A percentile compares a stretch with the other conserved stretches of the same genome.
Evolutionary conservation across 306 rosid species (phyloP).

Genomic region (Medicago lupulina): DNA sequence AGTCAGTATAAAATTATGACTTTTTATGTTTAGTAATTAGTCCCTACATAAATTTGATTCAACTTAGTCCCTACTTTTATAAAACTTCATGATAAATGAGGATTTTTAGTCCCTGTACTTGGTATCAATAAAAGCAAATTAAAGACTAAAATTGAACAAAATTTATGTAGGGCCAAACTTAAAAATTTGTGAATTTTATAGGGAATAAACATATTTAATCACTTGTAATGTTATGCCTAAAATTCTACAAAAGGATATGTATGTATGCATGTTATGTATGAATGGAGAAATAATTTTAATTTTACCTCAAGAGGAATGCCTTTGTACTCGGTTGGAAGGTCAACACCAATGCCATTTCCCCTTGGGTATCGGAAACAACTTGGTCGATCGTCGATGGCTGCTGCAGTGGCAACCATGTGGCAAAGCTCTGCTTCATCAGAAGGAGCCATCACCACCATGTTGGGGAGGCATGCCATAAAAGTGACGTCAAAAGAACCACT

Average conservation of each 20-base stretch:
- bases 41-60: background rate
- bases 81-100: too few species aligned
- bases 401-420: slow-evolving; percentile 97
- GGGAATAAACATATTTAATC: background rate
- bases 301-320: slow-evolving; percentile 75
- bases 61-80: background rate
- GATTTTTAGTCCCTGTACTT: too few species aligned
- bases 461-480: slow-evolving; percentile 97
- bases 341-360: slow-evolving; percentile 88
- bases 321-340: slow-evolving; percentile 76
- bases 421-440: slow-evolving; percentile 93
- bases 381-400: slow-evolving; percentile 87
- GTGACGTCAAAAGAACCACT: slow-evolving; percentile 90
- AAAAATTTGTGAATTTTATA: background rate
- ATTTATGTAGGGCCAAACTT: background rate
- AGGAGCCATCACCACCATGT: slow-evolving; percentile 99
- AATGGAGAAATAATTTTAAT: slow-evolving; percentile 29
- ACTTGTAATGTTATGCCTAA: slow-evolving; percentile 13
- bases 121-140: background rate
- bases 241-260: background rate
- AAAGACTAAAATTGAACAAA: background rate
- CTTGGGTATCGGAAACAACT: slow-evolving; percentile 97
- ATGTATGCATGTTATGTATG: background rate
- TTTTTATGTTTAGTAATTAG: background rate
- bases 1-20: background rate